These are phyloP conservation scores for Limnanthes douglasii DNA, from an alignment of 345 rosid species.

Conservation along the genomic window DNA sequence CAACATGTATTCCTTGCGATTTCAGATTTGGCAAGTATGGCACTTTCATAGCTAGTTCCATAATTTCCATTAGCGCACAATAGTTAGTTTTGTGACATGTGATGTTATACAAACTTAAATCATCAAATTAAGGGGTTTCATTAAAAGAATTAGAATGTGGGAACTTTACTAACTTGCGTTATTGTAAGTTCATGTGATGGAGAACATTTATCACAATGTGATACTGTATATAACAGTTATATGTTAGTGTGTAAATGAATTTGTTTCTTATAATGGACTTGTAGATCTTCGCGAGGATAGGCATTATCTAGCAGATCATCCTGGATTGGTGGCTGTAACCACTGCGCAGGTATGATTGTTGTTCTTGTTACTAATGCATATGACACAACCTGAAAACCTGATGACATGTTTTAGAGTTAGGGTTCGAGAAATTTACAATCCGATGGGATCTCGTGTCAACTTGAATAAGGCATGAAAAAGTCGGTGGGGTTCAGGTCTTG, in stretches of 20 bases:
- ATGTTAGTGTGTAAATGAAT: background rate
- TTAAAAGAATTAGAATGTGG: background rate
- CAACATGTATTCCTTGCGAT: background rate
- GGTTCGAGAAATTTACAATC: no score
- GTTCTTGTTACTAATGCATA: background rate
- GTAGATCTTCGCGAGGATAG: conserved; percentile 96
- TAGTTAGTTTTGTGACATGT: background rate
- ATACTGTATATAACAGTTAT: no score
- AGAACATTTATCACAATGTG: no score
- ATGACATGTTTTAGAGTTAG: no score
- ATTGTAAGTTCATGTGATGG: background rate
- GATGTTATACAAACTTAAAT: no score
- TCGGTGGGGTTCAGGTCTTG: no score
- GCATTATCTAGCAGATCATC: conserved; percentile 92
- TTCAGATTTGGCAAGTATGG: background rate
- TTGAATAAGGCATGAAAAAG: no score
- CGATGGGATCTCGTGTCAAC: no score
- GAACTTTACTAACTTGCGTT: background rate
- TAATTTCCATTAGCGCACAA: background rate
- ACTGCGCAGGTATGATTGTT: conserved; percentile 58
- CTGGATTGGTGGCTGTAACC: conserved; percentile 80
- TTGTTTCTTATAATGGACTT: conserved; percentile 10
- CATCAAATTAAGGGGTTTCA: no score
- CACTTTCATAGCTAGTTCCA: background rate
- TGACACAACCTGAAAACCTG: background rate